These are phyloP conservation scores for Alternaria rosae DNA, from an alignment of 2,329 filamentous ascomycete species.

Conservation along the genomic window DNA sequence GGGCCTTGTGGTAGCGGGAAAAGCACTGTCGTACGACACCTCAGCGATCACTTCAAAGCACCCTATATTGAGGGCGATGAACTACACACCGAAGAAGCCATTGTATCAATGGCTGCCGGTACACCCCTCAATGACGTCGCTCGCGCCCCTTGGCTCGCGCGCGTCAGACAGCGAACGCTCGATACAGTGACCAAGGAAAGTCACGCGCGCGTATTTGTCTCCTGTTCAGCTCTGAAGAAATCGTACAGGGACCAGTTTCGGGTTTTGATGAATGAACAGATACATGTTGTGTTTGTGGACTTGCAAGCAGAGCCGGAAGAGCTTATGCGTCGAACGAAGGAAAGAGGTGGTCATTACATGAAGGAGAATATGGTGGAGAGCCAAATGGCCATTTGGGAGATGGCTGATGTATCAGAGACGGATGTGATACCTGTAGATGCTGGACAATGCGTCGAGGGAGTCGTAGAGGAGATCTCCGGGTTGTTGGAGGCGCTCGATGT, in stretches of 20 bases:
- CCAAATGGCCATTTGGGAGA: conserved; percentile 46
- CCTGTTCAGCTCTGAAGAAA: conserved; percentile 52
- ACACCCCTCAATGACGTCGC: conserved; percentile 30
- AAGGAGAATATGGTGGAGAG: conserved; percentile 45
- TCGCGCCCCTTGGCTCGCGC: neutral
- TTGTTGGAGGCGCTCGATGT: neutral
- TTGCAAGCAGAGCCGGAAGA: conserved; percentile 44
- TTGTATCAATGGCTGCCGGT: conserved; percentile 44
- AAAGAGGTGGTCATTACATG: conserved; percentile 50
- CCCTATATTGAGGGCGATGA: conserved; percentile 55
- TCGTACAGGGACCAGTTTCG: conserved; percentile 47
- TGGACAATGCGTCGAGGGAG: conserved; percentile 6
- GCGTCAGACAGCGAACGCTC: conserved; percentile 1
- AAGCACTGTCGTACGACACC: conserved; percentile 45
- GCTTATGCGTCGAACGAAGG: conserved; percentile 36
- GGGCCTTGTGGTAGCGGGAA: conserved; percentile 56
- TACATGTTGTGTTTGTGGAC: conserved; percentile 46
- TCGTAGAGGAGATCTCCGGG: neutral
- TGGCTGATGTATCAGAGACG: conserved; percentile 35
- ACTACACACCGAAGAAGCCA: conserved; percentile 44
- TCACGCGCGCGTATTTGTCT: conserved; percentile 28
- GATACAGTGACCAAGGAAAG: neutral
- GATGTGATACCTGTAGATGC: conserved; percentile 48
- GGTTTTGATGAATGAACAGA: conserved; percentile 15
- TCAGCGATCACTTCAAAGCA: conserved; percentile 39